Base-by-base conservation (phyloP, 2,329 filamentous ascomycete species). In the Alternaria postmessia region DNA sequence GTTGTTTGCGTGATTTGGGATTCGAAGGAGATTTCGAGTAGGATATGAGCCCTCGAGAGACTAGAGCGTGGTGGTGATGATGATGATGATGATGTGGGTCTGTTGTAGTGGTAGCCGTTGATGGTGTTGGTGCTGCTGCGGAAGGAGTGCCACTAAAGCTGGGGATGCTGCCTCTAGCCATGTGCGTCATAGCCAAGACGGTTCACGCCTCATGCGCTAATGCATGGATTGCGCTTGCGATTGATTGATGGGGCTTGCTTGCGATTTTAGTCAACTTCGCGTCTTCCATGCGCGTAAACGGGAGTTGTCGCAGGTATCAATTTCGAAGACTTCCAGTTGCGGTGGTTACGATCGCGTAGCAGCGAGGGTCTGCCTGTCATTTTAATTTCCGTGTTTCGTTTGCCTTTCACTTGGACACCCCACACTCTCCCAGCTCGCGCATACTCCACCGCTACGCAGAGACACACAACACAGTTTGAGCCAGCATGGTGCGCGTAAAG, bases 401-500 rank as follows among this genome's bases (percentile, higher is more conserved):
- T 46, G 30, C 32, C 1, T n/a, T 49, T 22, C 30, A 24, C 46
- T 24, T 26, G 20, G 46, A 20, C 18, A n/a, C 24, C 46, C 41
- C 47, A 42, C 53, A 44, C 16, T 42, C 14, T 43, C 3, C 11
- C 24, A 8, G 14, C 30, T 32, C 26, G 38, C 38, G 38, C 38
- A 53, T 28, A 20, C 51, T 9, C 1, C 5, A 34, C 24, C 22
- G 24, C 16, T 18, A 43, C 51, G 42, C 51, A 43, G 7, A 38
- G 18, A 22, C 30, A 51, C 14, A 24, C n/a, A 24, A 44, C 20
- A 51, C 32, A 14, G 20, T 38, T 51, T 52, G 28, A 36, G 49
- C 16, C 51, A 54, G 9, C 42, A 97, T 99, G 95, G 95, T 99
- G 61, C 92, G 95, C 75, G 88, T 98, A 69, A 99, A 99, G 81